phyloP scores from a whole-genome alignment of 345 rosid species.

The Camelina hispida region DNA sequence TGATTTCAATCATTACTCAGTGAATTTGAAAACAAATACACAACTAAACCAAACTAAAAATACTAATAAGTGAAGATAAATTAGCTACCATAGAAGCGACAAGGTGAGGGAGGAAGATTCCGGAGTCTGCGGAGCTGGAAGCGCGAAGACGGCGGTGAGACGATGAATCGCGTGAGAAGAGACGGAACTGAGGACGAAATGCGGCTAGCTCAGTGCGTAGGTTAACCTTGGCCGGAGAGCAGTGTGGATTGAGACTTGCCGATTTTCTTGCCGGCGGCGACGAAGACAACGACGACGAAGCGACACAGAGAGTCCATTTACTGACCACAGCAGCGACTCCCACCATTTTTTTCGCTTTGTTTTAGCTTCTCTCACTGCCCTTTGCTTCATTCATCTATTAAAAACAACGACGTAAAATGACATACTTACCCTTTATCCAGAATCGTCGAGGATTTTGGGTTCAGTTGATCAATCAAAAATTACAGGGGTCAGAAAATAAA shows the following conservation, averaged over 20 bases:
- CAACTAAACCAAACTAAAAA: background rate
- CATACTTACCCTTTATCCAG: constrained; percentile 22
- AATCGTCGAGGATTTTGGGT: background rate
- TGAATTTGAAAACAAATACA: background rate
- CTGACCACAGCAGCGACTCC: constrained; percentile 41
- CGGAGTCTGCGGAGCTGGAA: constrained; percentile 52
- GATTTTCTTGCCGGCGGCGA: constrained; percentile 1
- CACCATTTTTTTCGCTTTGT: constrained; percentile 42
- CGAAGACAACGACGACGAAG: constrained; percentile 33
- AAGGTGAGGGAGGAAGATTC: constrained; percentile 81
- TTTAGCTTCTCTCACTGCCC: background rate
- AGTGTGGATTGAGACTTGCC: constrained; percentile 16
- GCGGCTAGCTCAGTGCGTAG: constrained; percentile 48
- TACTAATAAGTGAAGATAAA: background rate
- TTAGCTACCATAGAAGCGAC: constrained; percentile 76
- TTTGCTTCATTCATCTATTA: constrained; percentile 15
- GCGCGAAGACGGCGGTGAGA: constrained; percentile 44
- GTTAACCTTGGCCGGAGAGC: constrained; percentile 41
- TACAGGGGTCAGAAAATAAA: background rate
- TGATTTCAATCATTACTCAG: background rate
- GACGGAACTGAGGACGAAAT: constrained; percentile 56
- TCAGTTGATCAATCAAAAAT: background rate
- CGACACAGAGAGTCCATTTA: constrained; percentile 32
- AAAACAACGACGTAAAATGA: constrained; percentile 5
- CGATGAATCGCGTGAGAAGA: constrained; percentile 52